phyloP scores from a whole-genome alignment of 2,329 filamentous ascomycete genomes.

The Fusarium odoratissimum region DNA sequence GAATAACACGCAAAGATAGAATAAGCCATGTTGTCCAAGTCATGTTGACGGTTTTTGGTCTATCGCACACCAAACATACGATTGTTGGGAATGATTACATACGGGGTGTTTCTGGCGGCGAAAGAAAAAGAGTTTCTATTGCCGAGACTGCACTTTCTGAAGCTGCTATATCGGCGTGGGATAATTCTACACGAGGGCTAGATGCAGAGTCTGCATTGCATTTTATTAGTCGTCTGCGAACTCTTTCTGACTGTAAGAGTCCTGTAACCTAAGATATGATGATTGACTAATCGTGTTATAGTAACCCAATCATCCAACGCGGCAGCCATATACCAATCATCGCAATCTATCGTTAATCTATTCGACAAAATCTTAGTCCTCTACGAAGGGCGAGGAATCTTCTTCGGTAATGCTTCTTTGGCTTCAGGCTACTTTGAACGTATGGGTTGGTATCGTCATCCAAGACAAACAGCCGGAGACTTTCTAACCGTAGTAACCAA shows the following conservation, averaged over 20 bases:
- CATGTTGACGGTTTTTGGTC: conserved; percentile 77
- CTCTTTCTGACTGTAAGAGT: neutral
- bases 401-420: conserved; percentile 70
- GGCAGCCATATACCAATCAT: conserved; percentile 78
- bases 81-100: conserved; percentile 82
- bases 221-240: conserved; percentile 75
- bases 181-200: conserved; percentile 77
- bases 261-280: neutral
- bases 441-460: conserved; percentile 75
- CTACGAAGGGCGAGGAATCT: conserved; percentile 83
- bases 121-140: conserved; percentile 84
- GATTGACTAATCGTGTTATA: conserved; percentile 65
- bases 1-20: conserved; percentile 70
- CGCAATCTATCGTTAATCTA: conserved; percentile 73
- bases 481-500: conserved; percentile 77
- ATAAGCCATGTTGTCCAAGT: conserved; percentile 72
- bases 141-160: conserved; percentile 79
- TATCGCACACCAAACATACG: conserved; percentile 77
- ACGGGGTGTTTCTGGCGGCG: conserved; percentile 76
- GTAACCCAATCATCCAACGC: conserved; percentile 39
- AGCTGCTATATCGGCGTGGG: conserved; percentile 71
- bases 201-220: conserved; percentile 81
- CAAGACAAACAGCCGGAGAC: conserved; percentile 75
- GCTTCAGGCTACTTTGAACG: conserved; percentile 75
- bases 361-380: conserved; percentile 82